These are phyloP conservation scores for Filobasidium wieringae DNA, from an alignment of 768 basidiomycete species.

Conservation along the genomic window DNA sequence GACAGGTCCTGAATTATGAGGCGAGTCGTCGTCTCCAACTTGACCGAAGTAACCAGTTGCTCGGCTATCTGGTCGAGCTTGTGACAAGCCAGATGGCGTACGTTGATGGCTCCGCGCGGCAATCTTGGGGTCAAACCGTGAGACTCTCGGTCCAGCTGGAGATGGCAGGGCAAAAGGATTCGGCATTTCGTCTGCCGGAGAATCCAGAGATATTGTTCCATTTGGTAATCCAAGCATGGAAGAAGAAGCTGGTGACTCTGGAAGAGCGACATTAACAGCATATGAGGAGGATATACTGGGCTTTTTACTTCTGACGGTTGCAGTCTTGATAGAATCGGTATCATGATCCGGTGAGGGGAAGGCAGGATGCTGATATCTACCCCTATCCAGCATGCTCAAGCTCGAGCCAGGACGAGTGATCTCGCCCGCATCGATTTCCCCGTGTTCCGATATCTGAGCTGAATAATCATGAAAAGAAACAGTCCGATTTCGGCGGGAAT, in stretches of 20 bases:
- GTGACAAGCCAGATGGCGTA: slow-evolving; percentile 17
- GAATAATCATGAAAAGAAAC: slow-evolving; percentile 15
- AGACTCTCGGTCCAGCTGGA: slow-evolving; percentile 51
- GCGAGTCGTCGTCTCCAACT: neutral
- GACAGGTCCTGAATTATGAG: neutral
- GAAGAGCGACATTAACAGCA: neutral
- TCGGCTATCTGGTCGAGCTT: slow-evolving; percentile 39
- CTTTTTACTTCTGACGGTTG: neutral
- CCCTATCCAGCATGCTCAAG: slow-evolving; percentile 8
- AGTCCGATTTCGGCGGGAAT: neutral
- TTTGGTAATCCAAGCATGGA: neutral
- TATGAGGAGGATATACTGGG: neutral
- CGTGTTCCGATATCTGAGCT: neutral
- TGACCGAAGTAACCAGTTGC: slow-evolving; percentile 37
- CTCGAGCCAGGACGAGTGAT: slow-evolving; percentile 14
- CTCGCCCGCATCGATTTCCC: neutral
- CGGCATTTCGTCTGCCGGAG: slow-evolving; percentile 40
- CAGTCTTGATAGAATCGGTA: slow-evolving; percentile 3
- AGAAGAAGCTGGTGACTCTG: neutral
- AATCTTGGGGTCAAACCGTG: slow-evolving; percentile 70
- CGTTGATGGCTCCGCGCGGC: slow-evolving; percentile 19
- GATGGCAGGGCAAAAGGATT: slow-evolving; percentile 62
- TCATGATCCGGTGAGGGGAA: no score
- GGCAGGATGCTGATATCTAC: neutral
- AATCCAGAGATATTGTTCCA: neutral